Conservation (phyloP, 2,329 filamentous ascomycete species). For the Verticillium zaregamsianum region DNA sequence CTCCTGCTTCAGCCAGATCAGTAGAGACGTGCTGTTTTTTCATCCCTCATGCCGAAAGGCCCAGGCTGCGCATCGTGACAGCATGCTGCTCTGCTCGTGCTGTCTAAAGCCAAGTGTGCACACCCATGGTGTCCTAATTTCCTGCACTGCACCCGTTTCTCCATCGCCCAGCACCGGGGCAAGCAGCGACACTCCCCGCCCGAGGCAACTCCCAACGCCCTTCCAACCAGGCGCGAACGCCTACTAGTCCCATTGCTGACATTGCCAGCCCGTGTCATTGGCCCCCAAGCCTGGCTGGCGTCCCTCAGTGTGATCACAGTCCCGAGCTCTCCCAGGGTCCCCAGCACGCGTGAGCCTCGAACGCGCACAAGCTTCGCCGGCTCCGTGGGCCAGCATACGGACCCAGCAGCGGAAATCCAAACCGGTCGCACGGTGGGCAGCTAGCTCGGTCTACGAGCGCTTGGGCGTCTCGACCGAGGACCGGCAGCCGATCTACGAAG, state of each 20-base stretch:
- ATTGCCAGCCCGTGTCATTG: background rate
- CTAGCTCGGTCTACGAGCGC: background rate
- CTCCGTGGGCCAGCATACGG: too few relatives aligned
- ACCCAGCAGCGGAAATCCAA: background rate
- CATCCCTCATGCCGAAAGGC: too few relatives aligned
- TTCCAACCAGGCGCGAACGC: background rate
- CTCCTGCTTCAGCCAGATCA: background rate
- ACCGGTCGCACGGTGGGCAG: background rate
- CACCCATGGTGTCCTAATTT: too few relatives aligned
- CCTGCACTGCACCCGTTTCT: too few relatives aligned
- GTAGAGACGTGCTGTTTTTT: too few relatives aligned
- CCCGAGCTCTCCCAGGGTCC: too few relatives aligned
- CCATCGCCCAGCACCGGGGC: background rate
- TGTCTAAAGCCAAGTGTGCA: too few relatives aligned
- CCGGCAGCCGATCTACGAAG: background rate
- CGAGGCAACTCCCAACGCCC: background rate
- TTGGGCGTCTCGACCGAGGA: background rate
- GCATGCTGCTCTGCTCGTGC: too few relatives aligned
- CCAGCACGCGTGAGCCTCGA: too few relatives aligned
- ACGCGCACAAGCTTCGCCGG: too few relatives aligned
- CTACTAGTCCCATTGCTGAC: background rate
- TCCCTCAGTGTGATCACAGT: background rate
- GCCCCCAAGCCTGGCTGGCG: background rate
- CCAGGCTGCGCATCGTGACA: too few relatives aligned
- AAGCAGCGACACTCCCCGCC: background rate